Base-by-base conservation (phyloP, 164 flowering plant genomes). In the Annona squamosa region DNA sequence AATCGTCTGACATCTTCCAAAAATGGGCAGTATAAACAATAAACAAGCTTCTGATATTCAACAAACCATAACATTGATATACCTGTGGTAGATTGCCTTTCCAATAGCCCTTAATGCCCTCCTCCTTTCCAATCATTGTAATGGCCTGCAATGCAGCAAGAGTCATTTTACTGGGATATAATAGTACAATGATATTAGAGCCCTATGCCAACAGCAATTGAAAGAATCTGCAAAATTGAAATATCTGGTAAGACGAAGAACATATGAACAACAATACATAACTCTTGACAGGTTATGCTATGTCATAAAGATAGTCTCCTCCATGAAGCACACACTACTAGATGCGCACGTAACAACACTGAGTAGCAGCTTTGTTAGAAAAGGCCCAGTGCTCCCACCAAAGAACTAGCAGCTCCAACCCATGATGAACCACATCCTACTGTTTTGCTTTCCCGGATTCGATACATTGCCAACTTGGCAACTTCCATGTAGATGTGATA, bases 41-140 rank as follows among this genome's bases (percentile, higher is more conserved):
- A 65, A 41, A 37, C 5, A 3, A 68, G 13, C 0, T 62, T 26
- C 61, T 43, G 52, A 26, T 6, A 44, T 10, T 43, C 43, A n/a
- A 67, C 48, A 48, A 68, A 73, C 63, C 44, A 64, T 26, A 41
- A 73, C 16, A 73, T 65, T 45, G 44, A 66, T 77, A 47, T 71
- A 92, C 98, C 99, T 93, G 98, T 63, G 99, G 98, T 73, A 95
- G 93, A 79, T 95, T 95, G 47, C 99, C 99, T 83, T 93, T 95
- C 99, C 99, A 95, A 77, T 86, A 91, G 63, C 99, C 98, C 84
- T 87, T 95, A 10, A 95, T 52, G 46, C 98, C 99, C 81, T 95
- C 98, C 70, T 93, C 90, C 85, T 89, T 87, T 47, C 90, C 92
- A 66, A 93, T 84, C 76, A 88, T 42, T 67, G 86, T 70, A 1